Percentiles rank a stretch among this genome's conserved stretches.
These are phyloP conservation scores for Ettlia oleoabundans DNA, from an alignment of 139 green algal species.

Conservation along the genomic window DNA sequence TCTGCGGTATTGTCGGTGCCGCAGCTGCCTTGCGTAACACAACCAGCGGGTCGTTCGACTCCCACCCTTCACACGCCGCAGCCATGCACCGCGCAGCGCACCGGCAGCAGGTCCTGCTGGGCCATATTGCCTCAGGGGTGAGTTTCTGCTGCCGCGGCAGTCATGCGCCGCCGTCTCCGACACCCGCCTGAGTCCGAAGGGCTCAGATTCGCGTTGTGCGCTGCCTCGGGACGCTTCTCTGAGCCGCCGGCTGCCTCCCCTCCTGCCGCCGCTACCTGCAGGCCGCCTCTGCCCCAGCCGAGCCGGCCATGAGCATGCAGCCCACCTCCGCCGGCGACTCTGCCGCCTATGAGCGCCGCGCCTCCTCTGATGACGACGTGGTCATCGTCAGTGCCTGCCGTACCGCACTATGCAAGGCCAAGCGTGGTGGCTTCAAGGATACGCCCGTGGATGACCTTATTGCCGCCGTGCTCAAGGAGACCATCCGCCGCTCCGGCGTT, in stretches of 20 bases:
- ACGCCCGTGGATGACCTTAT: conserved; percentile 93
- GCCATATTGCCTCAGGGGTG: conserved; percentile 47
- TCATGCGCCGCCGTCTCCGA: too few relatives aligned
- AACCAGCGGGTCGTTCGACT: neutral
- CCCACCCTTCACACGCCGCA: neutral
- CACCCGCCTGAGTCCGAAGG: too few relatives aligned
- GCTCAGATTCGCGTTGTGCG: too few relatives aligned
- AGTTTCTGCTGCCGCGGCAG: neutral
- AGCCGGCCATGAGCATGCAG: conserved; percentile 15
- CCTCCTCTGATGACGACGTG: conserved; percentile 79
- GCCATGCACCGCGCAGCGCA: conserved; percentile 41
- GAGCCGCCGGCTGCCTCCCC: too few relatives aligned
- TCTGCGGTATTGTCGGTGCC: too few relatives aligned
- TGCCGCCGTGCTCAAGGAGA: conserved; percentile 82
- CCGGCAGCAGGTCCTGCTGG: conserved; percentile 55
- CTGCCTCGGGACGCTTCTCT: too few relatives aligned
- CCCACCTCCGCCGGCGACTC: conserved; percentile 85
- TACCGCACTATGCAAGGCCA: conserved; percentile 92
- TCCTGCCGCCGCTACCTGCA: too few relatives aligned
- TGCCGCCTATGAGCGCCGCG: conserved; percentile 74
- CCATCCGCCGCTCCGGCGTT: conserved; percentile 75
- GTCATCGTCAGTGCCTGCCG: conserved; percentile 91
- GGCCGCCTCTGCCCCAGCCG: neutral
- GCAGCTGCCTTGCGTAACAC: too few relatives aligned
- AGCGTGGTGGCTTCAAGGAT: conserved; percentile 90